These are phyloP conservation scores for Rhizopus arrhizus DNA, from an alignment of 371 early-diverging fungal species.

Conservation along the genomic window DNA sequence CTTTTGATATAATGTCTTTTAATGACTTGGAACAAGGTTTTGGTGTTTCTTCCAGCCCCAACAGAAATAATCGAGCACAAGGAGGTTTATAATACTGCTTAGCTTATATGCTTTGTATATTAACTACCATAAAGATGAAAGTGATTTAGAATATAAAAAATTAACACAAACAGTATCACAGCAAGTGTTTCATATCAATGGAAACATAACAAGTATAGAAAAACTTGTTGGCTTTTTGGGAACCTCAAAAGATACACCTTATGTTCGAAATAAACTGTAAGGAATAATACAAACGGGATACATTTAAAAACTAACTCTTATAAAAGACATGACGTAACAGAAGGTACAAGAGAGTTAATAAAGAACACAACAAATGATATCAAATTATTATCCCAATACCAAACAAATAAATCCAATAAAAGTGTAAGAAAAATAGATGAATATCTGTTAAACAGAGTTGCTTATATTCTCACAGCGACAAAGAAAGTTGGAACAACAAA, in stretches of 20 bases:
- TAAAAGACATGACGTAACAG: constrained; percentile 77
- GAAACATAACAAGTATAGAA: constrained; percentile 82
- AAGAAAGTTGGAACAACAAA: constrained; percentile 75
- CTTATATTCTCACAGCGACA: constrained; percentile 52
- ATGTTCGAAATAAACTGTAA: constrained; percentile 76
- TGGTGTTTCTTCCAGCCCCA: constrained; percentile 26
- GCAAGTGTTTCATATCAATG: constrained; percentile 74
- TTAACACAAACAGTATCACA: constrained; percentile 66
- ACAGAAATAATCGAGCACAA: constrained; percentile 21
- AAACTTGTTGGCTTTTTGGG: constrained; percentile 79
- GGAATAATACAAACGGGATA: not conserved
- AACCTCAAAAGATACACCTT: constrained; percentile 74
- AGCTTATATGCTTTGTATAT: not conserved
- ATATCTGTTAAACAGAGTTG: not conserved
- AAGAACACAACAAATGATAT: constrained; percentile 77
- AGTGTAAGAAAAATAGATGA: constrained; percentile 25
- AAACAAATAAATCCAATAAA: constrained; percentile 29
- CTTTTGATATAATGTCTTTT: constrained; percentile 49
- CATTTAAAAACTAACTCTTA: not conserved
- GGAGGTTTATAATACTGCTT: constrained; percentile 2
- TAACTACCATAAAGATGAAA: constrained; percentile 39
- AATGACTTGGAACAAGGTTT: constrained; percentile 61
- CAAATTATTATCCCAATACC: constrained; percentile 63
- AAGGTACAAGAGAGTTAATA: constrained; percentile 80
- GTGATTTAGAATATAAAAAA: constrained; percentile 58